Evolutionary conservation across 176 grass and related monocot species (phyloP).

Genomic region (Dendrocalamus sinicus): DNA sequence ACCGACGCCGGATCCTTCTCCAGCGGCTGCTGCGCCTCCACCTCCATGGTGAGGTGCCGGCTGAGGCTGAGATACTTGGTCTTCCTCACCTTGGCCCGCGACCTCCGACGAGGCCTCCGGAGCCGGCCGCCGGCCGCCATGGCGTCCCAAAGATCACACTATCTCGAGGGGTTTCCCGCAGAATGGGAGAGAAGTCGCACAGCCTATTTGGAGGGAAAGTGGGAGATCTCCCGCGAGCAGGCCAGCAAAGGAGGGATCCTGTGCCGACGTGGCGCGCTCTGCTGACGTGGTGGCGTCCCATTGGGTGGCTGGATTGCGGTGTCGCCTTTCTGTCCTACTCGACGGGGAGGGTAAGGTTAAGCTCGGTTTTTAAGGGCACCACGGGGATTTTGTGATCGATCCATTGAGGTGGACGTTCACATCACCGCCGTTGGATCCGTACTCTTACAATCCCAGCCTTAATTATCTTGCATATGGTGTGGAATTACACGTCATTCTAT

Average conservation of each 20-base stretch:
- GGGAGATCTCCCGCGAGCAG: slow-evolving; percentile 30
- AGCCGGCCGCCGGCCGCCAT: slow-evolving; percentile 42
- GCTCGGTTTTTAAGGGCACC: slow-evolving; percentile 36
- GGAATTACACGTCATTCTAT: background rate
- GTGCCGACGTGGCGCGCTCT: slow-evolving; percentile 1
- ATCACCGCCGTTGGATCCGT: background rate
- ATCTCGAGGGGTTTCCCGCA: background rate
- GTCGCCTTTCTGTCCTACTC: slow-evolving; percentile 27
- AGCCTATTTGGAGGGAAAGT: slow-evolving; percentile 49
- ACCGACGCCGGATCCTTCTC: background rate
- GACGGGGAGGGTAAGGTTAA: background rate
- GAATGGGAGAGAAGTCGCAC: background rate
- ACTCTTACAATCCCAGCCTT: background rate
- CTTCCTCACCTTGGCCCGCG: slow-evolving; percentile 45
- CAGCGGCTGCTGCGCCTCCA: background rate
- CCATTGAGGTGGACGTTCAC: slow-evolving; percentile 11
- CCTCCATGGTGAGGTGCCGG: slow-evolving; percentile 38
- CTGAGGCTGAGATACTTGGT: slow-evolving; percentile 83
- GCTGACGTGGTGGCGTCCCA: slow-evolving; percentile 29
- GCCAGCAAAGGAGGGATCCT: slow-evolving; percentile 32
- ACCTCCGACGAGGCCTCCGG: slow-evolving; percentile 5
- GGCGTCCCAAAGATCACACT: background rate
- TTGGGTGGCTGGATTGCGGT: slow-evolving; percentile 53
- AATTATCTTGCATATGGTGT: background rate
- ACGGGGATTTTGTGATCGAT: slow-evolving; percentile 56